Percentiles rank a stretch among this genome's conserved stretches.
These are phyloP conservation scores for Debaryomycetaceae sp. DNA, from an alignment of 1,139 yeast species.

Conservation along the genomic window DNA sequence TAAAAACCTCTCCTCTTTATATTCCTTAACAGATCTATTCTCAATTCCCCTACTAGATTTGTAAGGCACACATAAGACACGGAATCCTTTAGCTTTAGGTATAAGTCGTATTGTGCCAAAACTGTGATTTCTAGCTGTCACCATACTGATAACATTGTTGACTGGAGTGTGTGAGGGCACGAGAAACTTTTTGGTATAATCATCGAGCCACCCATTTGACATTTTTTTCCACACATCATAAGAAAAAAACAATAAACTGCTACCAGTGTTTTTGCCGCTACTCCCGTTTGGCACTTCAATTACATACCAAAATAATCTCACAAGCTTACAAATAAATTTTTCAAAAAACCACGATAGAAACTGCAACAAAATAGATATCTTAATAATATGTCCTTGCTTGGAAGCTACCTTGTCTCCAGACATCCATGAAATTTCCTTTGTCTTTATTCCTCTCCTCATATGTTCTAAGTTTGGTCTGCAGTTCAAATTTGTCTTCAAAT, in stretches of 20 bases:
- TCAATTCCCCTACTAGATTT: slow-evolving; percentile 6
- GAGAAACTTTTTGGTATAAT: slow-evolving; percentile 35
- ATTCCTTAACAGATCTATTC: not conserved
- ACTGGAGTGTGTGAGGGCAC: not conserved
- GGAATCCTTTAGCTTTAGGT: slow-evolving; percentile 55
- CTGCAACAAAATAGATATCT: slow-evolving; percentile 28
- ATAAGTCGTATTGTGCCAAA: slow-evolving; percentile 42
- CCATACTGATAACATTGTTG: not conserved
- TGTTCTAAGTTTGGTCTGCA: slow-evolving; percentile 23
- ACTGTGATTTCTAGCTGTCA: slow-evolving; percentile 13
- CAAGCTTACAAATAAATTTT: slow-evolving; percentile 42
- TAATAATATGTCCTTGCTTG: slow-evolving; percentile 30
- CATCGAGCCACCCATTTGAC: slow-evolving; percentile 36
- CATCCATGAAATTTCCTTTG: slow-evolving; percentile 49
- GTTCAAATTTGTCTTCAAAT: slow-evolving; percentile 36
- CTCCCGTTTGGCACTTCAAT: slow-evolving; percentile 48
- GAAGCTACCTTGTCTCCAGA: slow-evolving; percentile 28
- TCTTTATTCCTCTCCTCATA: slow-evolving; percentile 25
- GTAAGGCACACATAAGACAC: slow-evolving; percentile 61
- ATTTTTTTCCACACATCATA: slow-evolving; percentile 57
- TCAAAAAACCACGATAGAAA: slow-evolving; percentile 61
- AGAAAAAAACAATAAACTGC: slow-evolving; percentile 43
- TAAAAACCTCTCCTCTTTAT: slow-evolving; percentile 12
- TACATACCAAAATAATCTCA: slow-evolving; percentile 62
- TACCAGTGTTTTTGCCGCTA: slow-evolving; percentile 10